Evolutionary conservation across 169 alveolate genomes (phyloP).

Genomic region (Plasmodium billcollinsi): DNA sequence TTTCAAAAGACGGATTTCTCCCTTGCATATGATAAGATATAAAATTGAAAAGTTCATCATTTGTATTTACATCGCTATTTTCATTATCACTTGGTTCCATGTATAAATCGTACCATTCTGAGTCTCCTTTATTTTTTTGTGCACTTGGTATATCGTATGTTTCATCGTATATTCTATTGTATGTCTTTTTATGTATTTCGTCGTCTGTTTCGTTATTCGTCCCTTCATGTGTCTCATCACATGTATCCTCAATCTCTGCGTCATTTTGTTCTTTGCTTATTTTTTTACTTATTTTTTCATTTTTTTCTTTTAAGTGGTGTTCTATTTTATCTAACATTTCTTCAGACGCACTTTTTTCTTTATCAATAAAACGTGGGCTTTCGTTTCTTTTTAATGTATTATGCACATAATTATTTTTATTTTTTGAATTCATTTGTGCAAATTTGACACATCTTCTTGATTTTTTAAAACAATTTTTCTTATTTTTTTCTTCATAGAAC

Average conservation of each 20-base stretch:
- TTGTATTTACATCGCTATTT: constrained; percentile 5
- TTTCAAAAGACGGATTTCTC: constrained; percentile 74
- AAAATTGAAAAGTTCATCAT: constrained; percentile 51
- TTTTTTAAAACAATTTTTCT: no score
- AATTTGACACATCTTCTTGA: no score
- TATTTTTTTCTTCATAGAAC: no score
- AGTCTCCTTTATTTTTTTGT: background rate
- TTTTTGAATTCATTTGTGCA: no score
- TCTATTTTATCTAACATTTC: no score
- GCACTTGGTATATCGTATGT: background rate
- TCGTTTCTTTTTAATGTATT: no score
- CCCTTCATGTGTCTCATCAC: background rate
- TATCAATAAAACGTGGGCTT: no score
- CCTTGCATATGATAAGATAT: constrained; percentile 76
- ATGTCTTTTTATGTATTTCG: background rate
- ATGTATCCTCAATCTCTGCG: background rate
- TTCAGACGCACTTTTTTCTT: no score
- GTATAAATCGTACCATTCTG: constrained; percentile 34
- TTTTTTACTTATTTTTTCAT: background rate
- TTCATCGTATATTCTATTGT: background rate
- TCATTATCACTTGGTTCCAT: constrained; percentile 47
- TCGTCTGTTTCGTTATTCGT: background rate
- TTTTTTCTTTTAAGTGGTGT: background rate
- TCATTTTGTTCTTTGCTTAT: background rate
- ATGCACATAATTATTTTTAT: no score